Evolutionary conservation across 176 grass and related monocot species (phyloP).

Genomic region (Aegilops tauschii): DNA sequence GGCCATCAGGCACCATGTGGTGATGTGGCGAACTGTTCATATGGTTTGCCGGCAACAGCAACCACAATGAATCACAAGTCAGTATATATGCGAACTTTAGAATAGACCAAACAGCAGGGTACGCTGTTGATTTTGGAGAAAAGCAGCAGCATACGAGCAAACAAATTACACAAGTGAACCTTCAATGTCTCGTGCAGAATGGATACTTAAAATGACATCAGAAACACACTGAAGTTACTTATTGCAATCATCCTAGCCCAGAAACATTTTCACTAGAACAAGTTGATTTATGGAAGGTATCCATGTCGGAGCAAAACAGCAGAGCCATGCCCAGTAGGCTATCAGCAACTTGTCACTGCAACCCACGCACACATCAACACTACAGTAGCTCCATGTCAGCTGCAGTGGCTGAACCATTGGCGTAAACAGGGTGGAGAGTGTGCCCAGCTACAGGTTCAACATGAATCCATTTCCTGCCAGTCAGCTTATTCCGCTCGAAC

Average conservation of each 20-base stretch:
- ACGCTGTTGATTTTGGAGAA: background rate
- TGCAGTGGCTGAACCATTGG: background rate
- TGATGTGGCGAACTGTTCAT: background rate
- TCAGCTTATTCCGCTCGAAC: slow-evolving; percentile 81
- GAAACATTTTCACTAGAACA: background rate
- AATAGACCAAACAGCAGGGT: background rate
- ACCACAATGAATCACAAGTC: background rate
- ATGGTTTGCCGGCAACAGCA: background rate
- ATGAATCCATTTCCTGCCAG: slow-evolving; percentile 81
- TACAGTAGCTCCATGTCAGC: slow-evolving; percentile 24
- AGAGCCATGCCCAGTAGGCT: background rate
- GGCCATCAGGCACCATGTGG: background rate
- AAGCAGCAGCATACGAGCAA: background rate
- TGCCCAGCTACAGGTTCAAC: slow-evolving; percentile 65
- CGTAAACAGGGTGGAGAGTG: slow-evolving; percentile 64
- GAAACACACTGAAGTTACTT: slow-evolving; percentile 1
- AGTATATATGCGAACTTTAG: background rate
- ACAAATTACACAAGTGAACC: background rate
- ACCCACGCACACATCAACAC: background rate
- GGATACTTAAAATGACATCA: background rate
- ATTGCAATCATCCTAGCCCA: background rate
- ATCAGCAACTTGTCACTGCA: background rate
- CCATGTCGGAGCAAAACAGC: background rate
- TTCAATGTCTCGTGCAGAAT: background rate
- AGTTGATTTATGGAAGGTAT: background rate